Percentiles rank a stretch among this genome's conserved stretches.
Conservation (phyloP, 139 green algal genomes). For the Haematococcus sp. region DNA sequence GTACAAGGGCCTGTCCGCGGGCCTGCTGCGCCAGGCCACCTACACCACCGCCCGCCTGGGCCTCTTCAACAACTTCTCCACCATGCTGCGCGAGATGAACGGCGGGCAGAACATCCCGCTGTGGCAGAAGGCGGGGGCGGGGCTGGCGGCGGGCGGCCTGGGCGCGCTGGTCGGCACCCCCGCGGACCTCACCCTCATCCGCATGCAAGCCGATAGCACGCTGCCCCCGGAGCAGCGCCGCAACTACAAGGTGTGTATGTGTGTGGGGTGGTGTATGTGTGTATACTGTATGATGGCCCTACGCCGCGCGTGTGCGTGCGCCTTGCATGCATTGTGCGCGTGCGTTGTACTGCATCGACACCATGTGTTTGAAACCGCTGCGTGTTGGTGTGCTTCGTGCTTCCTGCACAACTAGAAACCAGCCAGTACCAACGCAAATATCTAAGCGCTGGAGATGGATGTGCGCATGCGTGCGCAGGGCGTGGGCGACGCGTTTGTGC, state of each 20-base stretch:
- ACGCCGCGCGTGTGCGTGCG: no score
- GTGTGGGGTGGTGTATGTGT: background rate
- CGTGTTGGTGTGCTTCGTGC: no score
- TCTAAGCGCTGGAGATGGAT: background rate
- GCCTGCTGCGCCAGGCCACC: conserved; percentile 94
- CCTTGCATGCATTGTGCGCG: conserved; percentile 36
- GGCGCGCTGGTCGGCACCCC: conserved; percentile 93
- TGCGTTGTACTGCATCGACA: background rate
- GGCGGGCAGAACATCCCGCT: conserved; percentile 72
- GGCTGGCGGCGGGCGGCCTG: conserved; percentile 89
- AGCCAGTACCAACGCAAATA: no score
- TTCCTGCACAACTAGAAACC: no score
- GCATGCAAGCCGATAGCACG: conserved; percentile 91
- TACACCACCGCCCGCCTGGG: conserved; percentile 98
- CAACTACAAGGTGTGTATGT: conserved; percentile 76
- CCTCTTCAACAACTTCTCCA: conserved; percentile 74
- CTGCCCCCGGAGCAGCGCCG: conserved; percentile 80
- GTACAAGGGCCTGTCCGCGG: conserved; percentile 94
- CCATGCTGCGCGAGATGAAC: conserved; percentile 41
- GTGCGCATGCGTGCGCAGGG: conserved; percentile 15
- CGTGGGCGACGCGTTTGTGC: conserved; percentile 69
- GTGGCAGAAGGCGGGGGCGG: conserved; percentile 82
- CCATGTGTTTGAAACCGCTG: no score
- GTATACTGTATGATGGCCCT: no score
- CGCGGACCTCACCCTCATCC: conserved; percentile 95